Conservation (phyloP, 2,329 filamentous ascomycete genomes). For the Colletotrichum nymphaeae region DNA sequence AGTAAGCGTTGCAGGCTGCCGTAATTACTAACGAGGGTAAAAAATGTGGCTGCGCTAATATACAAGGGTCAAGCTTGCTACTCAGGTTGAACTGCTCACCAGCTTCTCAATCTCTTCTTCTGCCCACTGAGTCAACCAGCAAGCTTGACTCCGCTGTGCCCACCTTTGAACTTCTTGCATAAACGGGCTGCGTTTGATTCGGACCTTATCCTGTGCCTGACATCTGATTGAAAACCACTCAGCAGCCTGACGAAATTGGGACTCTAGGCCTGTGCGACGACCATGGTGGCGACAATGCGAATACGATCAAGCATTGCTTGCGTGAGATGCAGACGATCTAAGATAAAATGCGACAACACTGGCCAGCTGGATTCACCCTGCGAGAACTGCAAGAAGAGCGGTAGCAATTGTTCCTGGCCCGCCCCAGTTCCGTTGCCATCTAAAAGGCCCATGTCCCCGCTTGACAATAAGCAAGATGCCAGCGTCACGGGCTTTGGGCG, state of each 20-base stretch:
- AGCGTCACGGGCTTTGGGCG: slow-evolving; percentile 52
- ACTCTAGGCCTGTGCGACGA: not conserved
- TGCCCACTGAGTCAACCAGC: not conserved
- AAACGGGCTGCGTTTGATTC: not conserved
- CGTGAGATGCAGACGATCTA: slow-evolving; percentile 79
- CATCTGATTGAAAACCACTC: not conserved
- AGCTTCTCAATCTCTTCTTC: no score
- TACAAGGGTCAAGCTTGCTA: no score
- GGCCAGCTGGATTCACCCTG: slow-evolving; percentile 68
- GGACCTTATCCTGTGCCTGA: not conserved
- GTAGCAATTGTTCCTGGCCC: slow-evolving; percentile 79
- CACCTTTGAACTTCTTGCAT: not conserved
- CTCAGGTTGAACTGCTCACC: no score
- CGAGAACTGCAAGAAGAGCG: slow-evolving; percentile 78
- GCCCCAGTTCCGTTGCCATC: slow-evolving; percentile 47
- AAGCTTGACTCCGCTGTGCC: not conserved
- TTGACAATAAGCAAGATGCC: slow-evolving; percentile 45
- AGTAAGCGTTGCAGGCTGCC: no score
- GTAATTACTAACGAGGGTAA: no score
- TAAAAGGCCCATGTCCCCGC: slow-evolving; percentile 54
- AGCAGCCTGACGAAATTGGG: not conserved
- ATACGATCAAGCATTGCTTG: slow-evolving; percentile 87
- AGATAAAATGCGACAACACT: slow-evolving; percentile 85
- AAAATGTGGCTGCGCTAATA: no score
- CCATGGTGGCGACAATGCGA: slow-evolving; percentile 49